Evolutionary conservation across 2,329 filamentous ascomycete genomes (phyloP).

Genomic region (Ophiocordyceps camponoti-rufipedis): DNA sequence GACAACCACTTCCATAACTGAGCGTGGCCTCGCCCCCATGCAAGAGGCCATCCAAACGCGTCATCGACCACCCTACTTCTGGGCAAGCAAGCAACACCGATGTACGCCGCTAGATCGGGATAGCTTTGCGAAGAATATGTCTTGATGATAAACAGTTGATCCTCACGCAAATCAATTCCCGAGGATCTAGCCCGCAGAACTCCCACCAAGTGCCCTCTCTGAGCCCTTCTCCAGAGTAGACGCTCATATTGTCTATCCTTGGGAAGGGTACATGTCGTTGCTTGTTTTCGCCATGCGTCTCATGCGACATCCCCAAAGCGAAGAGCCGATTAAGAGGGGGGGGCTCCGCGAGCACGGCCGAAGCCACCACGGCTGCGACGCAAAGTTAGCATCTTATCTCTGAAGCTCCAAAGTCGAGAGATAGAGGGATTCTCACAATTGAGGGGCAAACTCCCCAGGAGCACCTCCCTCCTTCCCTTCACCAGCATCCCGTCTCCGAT

Average conservation of each 20-base stretch:
- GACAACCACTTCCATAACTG: too few species aligned
- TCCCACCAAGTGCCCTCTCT: slow-evolving; percentile 23
- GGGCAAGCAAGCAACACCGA: background rate
- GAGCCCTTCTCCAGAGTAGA: slow-evolving; percentile 21
- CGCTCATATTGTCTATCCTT: slow-evolving; percentile 12
- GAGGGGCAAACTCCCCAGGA: slow-evolving; percentile 78
- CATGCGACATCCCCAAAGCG: slow-evolving; percentile 22
- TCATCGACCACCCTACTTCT: background rate
- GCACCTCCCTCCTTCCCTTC: slow-evolving; percentile 83
- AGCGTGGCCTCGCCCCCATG: background rate
- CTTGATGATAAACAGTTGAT: slow-evolving; percentile 20
- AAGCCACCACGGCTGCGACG: slow-evolving; percentile 58
- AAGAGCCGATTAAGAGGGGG: slow-evolving; percentile 39
- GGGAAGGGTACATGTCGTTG: slow-evolving; percentile 30
- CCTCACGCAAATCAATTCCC: slow-evolving; percentile 29
- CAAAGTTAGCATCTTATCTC: slow-evolving; percentile 1
- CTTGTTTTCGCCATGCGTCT: slow-evolving; percentile 23
- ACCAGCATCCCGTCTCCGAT: slow-evolving; percentile 77
- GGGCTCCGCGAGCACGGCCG: slow-evolving; percentile 64
- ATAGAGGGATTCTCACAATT: slow-evolving; percentile 47
- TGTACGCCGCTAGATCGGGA: background rate
- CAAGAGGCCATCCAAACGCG: background rate
- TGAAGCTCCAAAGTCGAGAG: background rate
- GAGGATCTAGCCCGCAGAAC: slow-evolving; percentile 28
- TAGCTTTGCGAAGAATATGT: slow-evolving; percentile 12